phyloP scores from a whole-genome alignment of 108 stramenopile genomes.

The Aurantiochytrium sp. region DNA sequence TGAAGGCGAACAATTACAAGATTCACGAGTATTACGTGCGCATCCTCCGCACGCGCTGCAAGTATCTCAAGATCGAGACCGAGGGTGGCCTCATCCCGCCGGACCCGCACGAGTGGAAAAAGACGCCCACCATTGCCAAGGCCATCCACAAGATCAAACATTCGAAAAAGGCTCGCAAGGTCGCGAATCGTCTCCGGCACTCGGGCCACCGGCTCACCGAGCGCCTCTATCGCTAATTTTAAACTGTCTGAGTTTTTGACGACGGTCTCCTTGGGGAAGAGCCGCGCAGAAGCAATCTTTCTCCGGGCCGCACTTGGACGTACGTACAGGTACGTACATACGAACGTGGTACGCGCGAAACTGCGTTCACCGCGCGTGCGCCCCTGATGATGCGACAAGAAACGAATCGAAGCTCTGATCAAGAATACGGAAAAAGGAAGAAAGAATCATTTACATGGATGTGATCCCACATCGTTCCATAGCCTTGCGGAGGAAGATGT shows the following conservation, averaged over 20 bases:
- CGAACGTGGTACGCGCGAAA: too few relatives aligned
- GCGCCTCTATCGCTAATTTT: not conserved
- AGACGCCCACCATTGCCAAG: not conserved
- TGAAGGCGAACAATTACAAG: not conserved
- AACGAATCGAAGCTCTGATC: too few relatives aligned
- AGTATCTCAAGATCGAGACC: not conserved
- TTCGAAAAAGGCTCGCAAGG: not conserved
- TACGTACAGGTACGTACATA: too few relatives aligned
- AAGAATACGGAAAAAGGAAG: too few relatives aligned
- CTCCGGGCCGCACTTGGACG: too few relatives aligned
- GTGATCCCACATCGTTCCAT: conserved; percentile 36
- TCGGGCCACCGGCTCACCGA: not conserved
- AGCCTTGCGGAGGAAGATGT: conserved; percentile 52
- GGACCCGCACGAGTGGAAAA: not conserved
- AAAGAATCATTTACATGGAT: not conserved
- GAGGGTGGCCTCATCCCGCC: not conserved
- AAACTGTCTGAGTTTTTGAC: too few relatives aligned
- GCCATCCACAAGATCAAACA: not conserved
- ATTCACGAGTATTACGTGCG: not conserved
- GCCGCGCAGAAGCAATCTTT: too few relatives aligned
- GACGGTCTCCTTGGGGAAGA: too few relatives aligned
- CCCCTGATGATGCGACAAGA: too few relatives aligned
- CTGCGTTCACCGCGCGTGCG: too few relatives aligned
- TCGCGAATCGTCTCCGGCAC: not conserved
- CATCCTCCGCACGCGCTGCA: not conserved